A percentile compares a stretch with the other conserved stretches of the same genome.
These are phyloP conservation scores for Aspergillus haitiensis DNA, from an alignment of 495 filamentous ascomycete genomes.

Conservation along the genomic window DNA sequence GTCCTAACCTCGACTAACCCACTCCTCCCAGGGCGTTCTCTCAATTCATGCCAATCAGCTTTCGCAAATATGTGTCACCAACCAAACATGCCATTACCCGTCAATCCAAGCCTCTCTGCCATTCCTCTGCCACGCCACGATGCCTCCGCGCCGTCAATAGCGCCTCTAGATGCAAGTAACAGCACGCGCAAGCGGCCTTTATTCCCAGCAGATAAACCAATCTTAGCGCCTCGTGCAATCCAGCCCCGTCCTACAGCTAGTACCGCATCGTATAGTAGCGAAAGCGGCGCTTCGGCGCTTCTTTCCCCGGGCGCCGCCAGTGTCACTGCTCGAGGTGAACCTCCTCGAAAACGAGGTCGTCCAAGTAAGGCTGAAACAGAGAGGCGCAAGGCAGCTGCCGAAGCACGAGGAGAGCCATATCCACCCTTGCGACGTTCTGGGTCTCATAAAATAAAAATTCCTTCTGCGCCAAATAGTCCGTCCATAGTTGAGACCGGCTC, in stretches of 20 bases:
- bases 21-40: conserved; percentile 39
- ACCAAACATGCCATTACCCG: conserved; percentile 23
- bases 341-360: conserved; percentile 59
- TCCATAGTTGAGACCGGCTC: conserved; percentile 19
- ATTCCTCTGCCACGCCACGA: conserved; percentile 33
- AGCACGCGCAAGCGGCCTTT: conserved; percentile 39
- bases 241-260: conserved; percentile 43
- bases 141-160: conserved; percentile 25
- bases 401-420: conserved; percentile 52
- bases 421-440: conserved; percentile 40
- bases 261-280: conserved; percentile 40
- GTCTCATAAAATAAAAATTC: conserved; percentile 34
- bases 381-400: conserved; percentile 50
- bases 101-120: conserved; percentile 28
- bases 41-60: conserved; percentile 45
- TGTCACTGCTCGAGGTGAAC: conserved; percentile 32
- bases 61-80: conserved; percentile 40
- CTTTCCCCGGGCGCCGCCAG: conserved; percentile 38
- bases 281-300: conserved; percentile 41
- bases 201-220: conserved; percentile 37
- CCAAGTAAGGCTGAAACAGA: conserved; percentile 59
- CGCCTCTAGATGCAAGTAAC: conserved; percentile 26
- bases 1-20: conserved; percentile 17
- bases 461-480: conserved; percentile 39
- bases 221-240: conserved; percentile 38